Evolutionary conservation across 2,329 filamentous ascomycete species (phyloP).

Genomic region (Macroventuria anomochaeta): DNA sequence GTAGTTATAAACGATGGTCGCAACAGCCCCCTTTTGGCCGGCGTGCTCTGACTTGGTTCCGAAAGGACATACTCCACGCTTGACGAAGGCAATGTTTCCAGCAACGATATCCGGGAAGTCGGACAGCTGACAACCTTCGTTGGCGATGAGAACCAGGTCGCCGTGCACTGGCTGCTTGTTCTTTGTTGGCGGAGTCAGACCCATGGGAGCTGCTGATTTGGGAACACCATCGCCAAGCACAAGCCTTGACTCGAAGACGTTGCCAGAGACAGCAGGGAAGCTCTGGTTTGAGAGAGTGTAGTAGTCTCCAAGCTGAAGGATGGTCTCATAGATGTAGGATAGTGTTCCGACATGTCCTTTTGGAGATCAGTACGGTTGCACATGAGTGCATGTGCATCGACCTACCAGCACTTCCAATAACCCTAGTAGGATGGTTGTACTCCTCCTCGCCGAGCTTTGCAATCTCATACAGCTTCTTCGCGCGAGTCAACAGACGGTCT

Average conservation of each 20-base stretch:
- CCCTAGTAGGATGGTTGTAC: slow-evolving; percentile 53
- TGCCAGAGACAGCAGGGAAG: slow-evolving; percentile 46
- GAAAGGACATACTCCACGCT: slow-evolving; percentile 75
- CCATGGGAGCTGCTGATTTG: slow-evolving; percentile 46
- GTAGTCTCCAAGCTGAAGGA: slow-evolving; percentile 48
- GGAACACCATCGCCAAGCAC: slow-evolving; percentile 43
- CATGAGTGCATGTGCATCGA: slow-evolving; percentile 20
- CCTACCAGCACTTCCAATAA: slow-evolving; percentile 47
- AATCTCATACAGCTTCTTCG: slow-evolving; percentile 49
- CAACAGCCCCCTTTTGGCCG: slow-evolving; percentile 72
- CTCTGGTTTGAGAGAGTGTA: slow-evolving; percentile 50
- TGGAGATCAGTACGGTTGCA: slow-evolving; percentile 15
- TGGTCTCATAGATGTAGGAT: slow-evolving; percentile 49
- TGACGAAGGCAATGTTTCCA: slow-evolving; percentile 74
- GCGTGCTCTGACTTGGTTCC: slow-evolving; percentile 74
- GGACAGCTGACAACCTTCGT: slow-evolving; percentile 42
- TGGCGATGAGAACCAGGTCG: slow-evolving; percentile 42
- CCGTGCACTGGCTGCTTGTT: slow-evolving; percentile 48
- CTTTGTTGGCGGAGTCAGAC: slow-evolving; percentile 46
- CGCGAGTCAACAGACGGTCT: slow-evolving; percentile 40
- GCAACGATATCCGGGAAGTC: slow-evolving; percentile 68
- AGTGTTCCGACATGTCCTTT: slow-evolving; percentile 45
- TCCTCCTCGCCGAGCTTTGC: slow-evolving; percentile 52
- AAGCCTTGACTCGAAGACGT: slow-evolving; percentile 47
- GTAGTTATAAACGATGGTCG: slow-evolving; percentile 79